A percentile compares a stretch with the other conserved stretches of the same genome.
Conservation (phyloP, 176 grass and related monocot genomes). For the Eleusine indica region DNA sequence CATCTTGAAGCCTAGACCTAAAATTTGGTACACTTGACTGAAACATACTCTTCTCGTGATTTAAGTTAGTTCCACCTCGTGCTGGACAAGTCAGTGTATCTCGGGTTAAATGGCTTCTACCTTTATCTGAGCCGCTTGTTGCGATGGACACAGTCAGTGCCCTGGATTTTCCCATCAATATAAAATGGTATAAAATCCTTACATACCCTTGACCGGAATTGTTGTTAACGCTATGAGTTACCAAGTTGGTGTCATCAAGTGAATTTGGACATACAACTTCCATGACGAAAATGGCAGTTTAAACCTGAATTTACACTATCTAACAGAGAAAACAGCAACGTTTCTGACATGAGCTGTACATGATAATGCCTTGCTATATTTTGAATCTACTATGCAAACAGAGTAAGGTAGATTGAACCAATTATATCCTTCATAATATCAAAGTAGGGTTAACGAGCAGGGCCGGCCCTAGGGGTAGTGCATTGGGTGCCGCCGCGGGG, state of each 20-base stretch:
- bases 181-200: constrained; percentile 24
- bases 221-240: constrained; percentile 8
- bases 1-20: constrained; percentile 46
- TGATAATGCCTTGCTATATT: not conserved
- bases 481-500: too few relatives aligned
- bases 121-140: constrained; percentile 60
- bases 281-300: not conserved
- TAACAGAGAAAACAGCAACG: not conserved
- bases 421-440: not conserved
- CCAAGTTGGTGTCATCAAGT: constrained; percentile 29
- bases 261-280: not conserved
- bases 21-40: constrained; percentile 38
- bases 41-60: constrained; percentile 19
- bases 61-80: constrained; percentile 22
- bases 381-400: not conserved
- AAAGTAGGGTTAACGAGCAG: too few relatives aligned
- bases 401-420: not conserved
- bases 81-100: constrained; percentile 51
- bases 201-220: constrained; percentile 31
- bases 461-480: too few relatives aligned
- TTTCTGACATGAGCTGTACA: not conserved
- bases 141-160: constrained; percentile 47
- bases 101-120: constrained; percentile 57
- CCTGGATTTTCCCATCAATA: constrained; percentile 45
- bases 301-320: not conserved